Conservation (phyloP, 169 alveolate species). For the Eimeria praecox region DNA sequence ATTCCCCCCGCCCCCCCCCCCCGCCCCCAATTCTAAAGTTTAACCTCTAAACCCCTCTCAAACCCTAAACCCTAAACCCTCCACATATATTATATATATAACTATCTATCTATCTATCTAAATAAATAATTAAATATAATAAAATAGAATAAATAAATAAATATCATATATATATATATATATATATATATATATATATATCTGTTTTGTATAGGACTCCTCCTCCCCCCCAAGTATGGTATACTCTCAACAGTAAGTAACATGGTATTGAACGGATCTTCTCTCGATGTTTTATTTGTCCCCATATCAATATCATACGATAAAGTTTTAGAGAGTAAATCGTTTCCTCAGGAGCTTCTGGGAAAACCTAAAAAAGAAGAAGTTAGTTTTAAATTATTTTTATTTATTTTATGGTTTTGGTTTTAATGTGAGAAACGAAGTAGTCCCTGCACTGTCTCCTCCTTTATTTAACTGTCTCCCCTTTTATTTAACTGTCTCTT, state of each 20-base stretch:
- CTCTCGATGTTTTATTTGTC: constrained; percentile 37
- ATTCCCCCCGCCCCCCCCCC: too few relatives aligned
- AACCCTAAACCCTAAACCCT: not conserved
- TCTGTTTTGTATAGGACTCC: constrained; percentile 2
- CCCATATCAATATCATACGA: constrained; percentile 70
- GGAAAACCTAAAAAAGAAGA: constrained; percentile 56
- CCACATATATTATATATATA: not conserved
- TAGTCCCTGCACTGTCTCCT: too few relatives aligned
- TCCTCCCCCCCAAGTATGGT: constrained; percentile 23
- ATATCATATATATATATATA: not conserved
- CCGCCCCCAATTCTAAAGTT: too few relatives aligned
- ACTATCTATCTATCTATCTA: too few relatives aligned
- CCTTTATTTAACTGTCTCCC: too few relatives aligned
- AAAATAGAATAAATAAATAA: not conserved
- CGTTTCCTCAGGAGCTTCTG: constrained; percentile 60
- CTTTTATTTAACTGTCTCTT: too few relatives aligned
- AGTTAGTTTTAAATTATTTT: too few relatives aligned
- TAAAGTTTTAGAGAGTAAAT: constrained; percentile 62
- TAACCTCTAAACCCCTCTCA: too few relatives aligned
- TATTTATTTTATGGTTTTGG: too few relatives aligned
- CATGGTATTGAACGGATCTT: constrained; percentile 3
- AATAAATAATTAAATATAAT: not conserved
- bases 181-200: not conserved
- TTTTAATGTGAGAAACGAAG: too few relatives aligned
- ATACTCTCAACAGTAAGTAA: not conserved